A percentile compares a stretch with the other conserved stretches of the same genome.
Evolutionary conservation across 2,329 filamentous ascomycete genomes (phyloP).

Genomic region (Trichoderma simmonsii): DNA sequence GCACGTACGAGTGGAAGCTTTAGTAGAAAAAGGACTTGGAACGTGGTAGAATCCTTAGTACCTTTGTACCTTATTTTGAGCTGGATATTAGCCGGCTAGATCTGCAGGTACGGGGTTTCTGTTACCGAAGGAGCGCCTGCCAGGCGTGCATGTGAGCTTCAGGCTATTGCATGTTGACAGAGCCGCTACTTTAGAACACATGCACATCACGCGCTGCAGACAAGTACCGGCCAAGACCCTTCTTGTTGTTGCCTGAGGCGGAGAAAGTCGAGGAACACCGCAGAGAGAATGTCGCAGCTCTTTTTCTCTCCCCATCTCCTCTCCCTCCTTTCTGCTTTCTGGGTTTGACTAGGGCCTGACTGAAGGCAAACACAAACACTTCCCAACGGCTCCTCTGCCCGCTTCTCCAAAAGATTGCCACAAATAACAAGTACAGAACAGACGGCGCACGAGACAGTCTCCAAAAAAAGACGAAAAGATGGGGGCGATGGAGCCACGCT

Average conservation of each 20-base stretch:
- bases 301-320: neutral
- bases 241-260: neutral
- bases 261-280: neutral
- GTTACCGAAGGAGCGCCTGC: neutral
- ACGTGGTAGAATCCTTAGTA: neutral
- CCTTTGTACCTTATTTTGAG: neutral
- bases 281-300: neutral
- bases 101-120: constrained; percentile 8
- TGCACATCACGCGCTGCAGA: neutral
- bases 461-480: constrained; percentile 4
- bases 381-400: neutral
- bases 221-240: neutral
- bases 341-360: neutral
- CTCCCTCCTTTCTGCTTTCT: neutral
- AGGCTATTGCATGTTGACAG: neutral
- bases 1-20: neutral
- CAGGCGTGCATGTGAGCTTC: neutral
- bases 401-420: neutral
- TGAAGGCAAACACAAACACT: neutral
- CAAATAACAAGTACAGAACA: neutral
- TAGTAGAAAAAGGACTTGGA: neutral
- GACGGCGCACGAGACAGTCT: neutral
- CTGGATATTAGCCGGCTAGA: neutral
- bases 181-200: neutral
- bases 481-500: constrained; percentile 9